Percentiles rank a stretch among this genome's conserved stretches.
Conservation (phyloP, 2,329 filamentous ascomycete species). For the Hypocrella siamensis region DNA sequence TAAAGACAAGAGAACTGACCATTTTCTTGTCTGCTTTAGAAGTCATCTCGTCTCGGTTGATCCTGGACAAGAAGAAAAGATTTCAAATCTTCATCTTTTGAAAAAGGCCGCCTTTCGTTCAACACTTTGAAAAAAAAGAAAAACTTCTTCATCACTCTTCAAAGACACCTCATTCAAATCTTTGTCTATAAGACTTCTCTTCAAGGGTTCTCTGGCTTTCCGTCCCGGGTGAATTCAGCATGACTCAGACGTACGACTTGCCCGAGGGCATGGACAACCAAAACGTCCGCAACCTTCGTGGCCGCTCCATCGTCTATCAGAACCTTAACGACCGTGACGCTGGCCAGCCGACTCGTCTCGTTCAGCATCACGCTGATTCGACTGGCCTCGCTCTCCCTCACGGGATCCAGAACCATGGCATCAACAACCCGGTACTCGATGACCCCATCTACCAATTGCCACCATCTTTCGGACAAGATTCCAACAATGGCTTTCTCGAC, state of each 20-base stretch:
- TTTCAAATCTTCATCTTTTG: neutral
- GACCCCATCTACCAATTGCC: neutral
- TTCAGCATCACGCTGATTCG: neutral
- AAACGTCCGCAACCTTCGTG: neutral
- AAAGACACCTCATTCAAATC: neutral
- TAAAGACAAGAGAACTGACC: neutral
- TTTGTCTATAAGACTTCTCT: neutral
- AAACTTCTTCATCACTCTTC: too few relatives aligned
- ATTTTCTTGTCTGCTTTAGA: neutral
- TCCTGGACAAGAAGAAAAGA: neutral
- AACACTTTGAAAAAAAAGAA: too few relatives aligned
- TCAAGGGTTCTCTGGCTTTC: neutral
- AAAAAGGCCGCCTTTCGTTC: too few relatives aligned
- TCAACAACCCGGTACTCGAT: neutral
- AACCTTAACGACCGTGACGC: neutral
- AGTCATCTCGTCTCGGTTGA: neutral
- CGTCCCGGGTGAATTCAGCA: neutral
- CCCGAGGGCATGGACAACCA: neutral
- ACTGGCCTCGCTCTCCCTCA: neutral
- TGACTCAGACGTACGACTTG: neutral
- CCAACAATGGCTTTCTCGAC: too few relatives aligned
- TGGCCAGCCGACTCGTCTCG: neutral
- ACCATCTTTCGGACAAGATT: neutral
- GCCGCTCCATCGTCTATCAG: neutral
- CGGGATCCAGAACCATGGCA: neutral